phyloP scores from a whole-genome alignment of 2,329 filamentous ascomycete genomes.

The Penicillium sp. region DNA sequence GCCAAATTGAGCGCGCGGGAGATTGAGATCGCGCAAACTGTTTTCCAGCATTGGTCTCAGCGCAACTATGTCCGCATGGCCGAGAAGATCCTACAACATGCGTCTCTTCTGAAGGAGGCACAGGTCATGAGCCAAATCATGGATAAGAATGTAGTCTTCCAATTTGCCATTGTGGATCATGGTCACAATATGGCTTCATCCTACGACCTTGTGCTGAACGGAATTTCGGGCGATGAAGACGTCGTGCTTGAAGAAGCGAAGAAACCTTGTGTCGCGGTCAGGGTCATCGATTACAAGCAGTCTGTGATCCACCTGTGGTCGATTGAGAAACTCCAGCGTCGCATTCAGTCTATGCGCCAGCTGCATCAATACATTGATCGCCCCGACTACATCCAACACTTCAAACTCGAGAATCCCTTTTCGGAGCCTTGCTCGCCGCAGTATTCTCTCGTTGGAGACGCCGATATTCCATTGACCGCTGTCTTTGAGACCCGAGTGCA shows the following conservation, averaged over 20 bases:
- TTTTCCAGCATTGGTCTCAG: slow-evolving; percentile 73
- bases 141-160: slow-evolving; percentile 88
- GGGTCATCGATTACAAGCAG: slow-evolving; percentile 87
- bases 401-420: slow-evolving; percentile 90
- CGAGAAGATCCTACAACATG: slow-evolving; percentile 84
- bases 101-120: slow-evolving; percentile 85
- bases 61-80: slow-evolving; percentile 92
- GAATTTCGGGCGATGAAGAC: slow-evolving; percentile 82
- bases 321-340: slow-evolving; percentile 81
- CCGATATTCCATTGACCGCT: slow-evolving; percentile 84
- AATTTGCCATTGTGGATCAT: slow-evolving; percentile 86
- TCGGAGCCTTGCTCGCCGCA: slow-evolving; percentile 86
- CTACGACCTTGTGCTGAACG: slow-evolving; percentile 94
- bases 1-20: slow-evolving; percentile 67
- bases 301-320: slow-evolving; percentile 90
- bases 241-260: slow-evolving; percentile 72
- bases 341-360: slow-evolving; percentile 89
- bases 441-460: slow-evolving; percentile 89
- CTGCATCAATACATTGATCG: slow-evolving; percentile 96
- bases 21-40: slow-evolving; percentile 64
- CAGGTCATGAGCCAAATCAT: slow-evolving; percentile 98
- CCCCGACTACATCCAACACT: slow-evolving; percentile 89
- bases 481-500: slow-evolving; percentile 95
- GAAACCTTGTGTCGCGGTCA: slow-evolving; percentile 87
- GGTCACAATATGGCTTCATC: slow-evolving; percentile 89